Conservation (phyloP, 1,284 basidiomycete species). For the Ustilago loliicola region DNA sequence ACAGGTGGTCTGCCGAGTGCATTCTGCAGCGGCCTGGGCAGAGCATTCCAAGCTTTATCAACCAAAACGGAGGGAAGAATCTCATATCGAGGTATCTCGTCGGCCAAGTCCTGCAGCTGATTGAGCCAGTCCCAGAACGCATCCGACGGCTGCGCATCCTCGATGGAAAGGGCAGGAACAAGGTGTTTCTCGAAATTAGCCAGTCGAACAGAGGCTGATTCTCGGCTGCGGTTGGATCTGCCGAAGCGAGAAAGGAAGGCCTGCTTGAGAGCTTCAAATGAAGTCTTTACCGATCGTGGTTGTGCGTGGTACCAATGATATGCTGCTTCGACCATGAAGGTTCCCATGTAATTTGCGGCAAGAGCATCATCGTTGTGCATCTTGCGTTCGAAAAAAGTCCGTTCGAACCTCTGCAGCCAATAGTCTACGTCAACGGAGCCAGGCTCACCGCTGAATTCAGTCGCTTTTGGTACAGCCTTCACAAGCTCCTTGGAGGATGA, state of each 20-base stretch:
- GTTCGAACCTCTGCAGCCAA: conserved; percentile 10
- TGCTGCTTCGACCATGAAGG: not conserved
- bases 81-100: not conserved
- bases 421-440: not conserved
- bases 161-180: not conserved
- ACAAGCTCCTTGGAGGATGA: not conserved
- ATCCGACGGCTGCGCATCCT: not conserved
- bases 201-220: not conserved
- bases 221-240: too few relatives aligned
- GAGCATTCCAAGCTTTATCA: not conserved
- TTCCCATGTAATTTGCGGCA: not conserved
- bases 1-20: too few relatives aligned
- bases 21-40: not conserved
- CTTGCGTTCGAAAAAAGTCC: not conserved
- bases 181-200: not conserved
- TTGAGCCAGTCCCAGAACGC: not conserved
- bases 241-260: not conserved
- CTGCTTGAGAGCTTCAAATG: not conserved
- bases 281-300: not conserved
- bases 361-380: not conserved
- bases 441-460: not conserved
- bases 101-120: not conserved
- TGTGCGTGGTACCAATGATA: not conserved
- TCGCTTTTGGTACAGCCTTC: not conserved
- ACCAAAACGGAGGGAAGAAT: not conserved